Conservation (phyloP, 768 basidiomycete species). For the Boletus pseudopeckii region DNA sequence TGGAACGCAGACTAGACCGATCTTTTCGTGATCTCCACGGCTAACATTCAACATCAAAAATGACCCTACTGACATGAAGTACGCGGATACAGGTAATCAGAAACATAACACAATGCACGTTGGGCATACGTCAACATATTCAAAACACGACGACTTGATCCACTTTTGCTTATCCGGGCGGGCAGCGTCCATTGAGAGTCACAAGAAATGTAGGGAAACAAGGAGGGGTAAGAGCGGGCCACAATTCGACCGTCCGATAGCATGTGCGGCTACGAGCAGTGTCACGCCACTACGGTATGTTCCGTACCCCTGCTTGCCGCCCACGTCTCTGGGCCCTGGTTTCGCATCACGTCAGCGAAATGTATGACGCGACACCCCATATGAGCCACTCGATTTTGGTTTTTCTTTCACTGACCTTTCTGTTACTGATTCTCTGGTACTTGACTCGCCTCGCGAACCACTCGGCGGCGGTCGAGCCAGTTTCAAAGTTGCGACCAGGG, state of each 20-base stretch:
- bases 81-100: background rate
- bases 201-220: background rate
- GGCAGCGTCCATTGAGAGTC: background rate
- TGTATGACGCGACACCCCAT: background rate
- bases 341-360: background rate
- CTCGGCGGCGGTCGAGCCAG: slow-evolving; percentile 35
- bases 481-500: slow-evolving; percentile 37
- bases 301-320: slow-evolving; percentile 30
- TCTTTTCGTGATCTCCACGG: background rate
- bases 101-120: background rate
- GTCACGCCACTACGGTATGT: slow-evolving; percentile 24
- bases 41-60: background rate
- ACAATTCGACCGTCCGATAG: background rate
- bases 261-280: background rate
- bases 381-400: background rate
- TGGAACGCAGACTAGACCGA: background rate
- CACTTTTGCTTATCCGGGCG: background rate
- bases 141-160: background rate
- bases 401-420: slow-evolving; percentile 32
- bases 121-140: background rate
- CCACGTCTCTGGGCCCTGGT: slow-evolving; percentile 32
- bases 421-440: slow-evolving; percentile 41
- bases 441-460: slow-evolving; percentile 43
- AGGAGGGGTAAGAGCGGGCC: background rate
- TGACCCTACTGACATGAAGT: no score